Evolutionary conservation across 2,329 filamentous ascomycete species (phyloP), one percentile per base, ranked within the genome.

Genomic region (Fusarium hostae): DNA sequence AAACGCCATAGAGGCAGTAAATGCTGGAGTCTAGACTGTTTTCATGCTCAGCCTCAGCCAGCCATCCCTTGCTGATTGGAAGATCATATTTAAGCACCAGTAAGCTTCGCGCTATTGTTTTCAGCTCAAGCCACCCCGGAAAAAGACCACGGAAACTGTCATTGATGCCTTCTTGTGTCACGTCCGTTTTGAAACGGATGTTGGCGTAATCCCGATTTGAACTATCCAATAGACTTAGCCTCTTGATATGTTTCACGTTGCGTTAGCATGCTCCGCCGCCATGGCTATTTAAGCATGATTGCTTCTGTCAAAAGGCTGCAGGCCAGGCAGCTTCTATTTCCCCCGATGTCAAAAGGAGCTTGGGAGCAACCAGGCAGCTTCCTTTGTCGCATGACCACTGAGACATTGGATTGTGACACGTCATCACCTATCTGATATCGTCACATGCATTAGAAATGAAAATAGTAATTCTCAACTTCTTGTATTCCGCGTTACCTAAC

Each of bases 11-110:
- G 11, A 20, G 47, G 47, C 47, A 50, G n/a, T 10, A 20, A 50
- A 50, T 2, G n/a, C n/a, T 24, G n/a, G 28, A 34, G 28, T 50
- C 47, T 50, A 50, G 28, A 34, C 47, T 24, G n/a, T 10, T 34
- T 34, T 48, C n/a, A 32, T 48, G 45, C 45, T 48, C 28, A 32
- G n/a, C 45, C 45, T 12, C 45, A 48, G n/a, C 28, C 28, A 48
- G 10, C 5, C 28, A 48, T 13, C 5, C 15, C 5, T 9, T 2
- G n/a, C 1, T 48, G 45, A 48, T 48, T 48, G 28, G 45, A 48
- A 48, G 45, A 18, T 12, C 10, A 32, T 32, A 18, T 5, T 13
- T 32, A 32, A 48, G 13, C 28, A 13, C 45, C 45, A 48, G 45
- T 32, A 48, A 48, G 45, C 45, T 48, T 32, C 15, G 5, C 28